Percentiles rank a stretch among this genome's conserved stretches.
Conservation (phyloP, 176 grass and related monocot species). For the Oryza punctata region DNA sequence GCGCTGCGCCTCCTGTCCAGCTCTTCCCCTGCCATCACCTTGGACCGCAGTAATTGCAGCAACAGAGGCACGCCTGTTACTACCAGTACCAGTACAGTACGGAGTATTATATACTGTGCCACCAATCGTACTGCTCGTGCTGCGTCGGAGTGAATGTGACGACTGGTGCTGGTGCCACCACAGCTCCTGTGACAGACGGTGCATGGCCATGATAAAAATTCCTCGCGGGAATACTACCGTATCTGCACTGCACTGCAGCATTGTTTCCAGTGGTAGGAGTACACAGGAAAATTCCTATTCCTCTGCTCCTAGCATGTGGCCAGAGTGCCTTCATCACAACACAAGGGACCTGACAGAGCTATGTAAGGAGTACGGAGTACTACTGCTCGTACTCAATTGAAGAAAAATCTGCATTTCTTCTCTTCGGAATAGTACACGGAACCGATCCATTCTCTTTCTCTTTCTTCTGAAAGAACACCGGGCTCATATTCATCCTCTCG, state of each 20-base stretch:
- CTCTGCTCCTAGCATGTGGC: not conserved
- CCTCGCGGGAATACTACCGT: not conserved
- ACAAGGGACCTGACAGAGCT: not conserved
- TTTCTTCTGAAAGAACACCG: not conserved
- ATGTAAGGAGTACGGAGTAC: no score
- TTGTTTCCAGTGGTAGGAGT: not conserved
- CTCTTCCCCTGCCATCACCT: not conserved
- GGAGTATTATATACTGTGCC: not conserved
- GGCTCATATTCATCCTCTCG: not conserved
- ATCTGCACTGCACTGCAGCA: not conserved
- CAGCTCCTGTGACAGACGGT: not conserved
- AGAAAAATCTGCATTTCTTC: not conserved
- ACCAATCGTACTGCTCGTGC: not conserved
- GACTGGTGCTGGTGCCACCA: not conserved
- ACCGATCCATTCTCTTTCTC: not conserved
- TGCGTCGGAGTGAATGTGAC: not conserved
- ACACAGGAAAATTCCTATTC: not conserved
- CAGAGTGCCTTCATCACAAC: not conserved
- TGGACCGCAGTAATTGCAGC: not conserved
- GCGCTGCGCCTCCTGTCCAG: not conserved
- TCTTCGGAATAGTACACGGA: not conserved
- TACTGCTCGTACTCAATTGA: not conserved
- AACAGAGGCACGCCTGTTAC: not conserved
- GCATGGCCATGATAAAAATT: conserved; percentile 16
- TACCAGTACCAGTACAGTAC: not conserved